Conservation (phyloP, 192 early-diverging fungal species). For the Spinellus fusiger region DNA sequence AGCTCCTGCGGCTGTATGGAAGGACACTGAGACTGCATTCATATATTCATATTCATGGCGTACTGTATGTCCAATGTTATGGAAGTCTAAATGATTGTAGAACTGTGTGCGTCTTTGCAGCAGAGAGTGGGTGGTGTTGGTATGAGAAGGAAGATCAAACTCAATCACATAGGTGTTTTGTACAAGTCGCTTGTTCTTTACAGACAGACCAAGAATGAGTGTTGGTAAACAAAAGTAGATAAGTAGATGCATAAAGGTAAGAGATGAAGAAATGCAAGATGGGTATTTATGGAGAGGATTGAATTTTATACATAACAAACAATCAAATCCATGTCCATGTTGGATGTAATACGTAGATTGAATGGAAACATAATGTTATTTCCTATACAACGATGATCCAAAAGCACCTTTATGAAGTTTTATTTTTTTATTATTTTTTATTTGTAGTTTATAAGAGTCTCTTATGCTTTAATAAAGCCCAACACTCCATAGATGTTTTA, state of each 20-base stretch:
- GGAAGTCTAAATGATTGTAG: constrained; percentile 12
- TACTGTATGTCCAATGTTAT: constrained; percentile 22
- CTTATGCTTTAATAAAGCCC: too few relatives aligned
- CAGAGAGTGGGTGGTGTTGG: constrained; percentile 1
- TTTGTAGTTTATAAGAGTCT: too few relatives aligned
- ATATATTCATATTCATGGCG: constrained; percentile 41
- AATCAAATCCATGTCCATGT: too few relatives aligned
- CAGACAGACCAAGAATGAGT: background rate
- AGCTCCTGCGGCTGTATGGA: constrained; percentile 27
- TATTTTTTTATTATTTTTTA: too few relatives aligned
- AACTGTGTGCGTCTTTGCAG: constrained; percentile 15
- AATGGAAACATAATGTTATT: too few relatives aligned
- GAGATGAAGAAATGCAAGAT: too few relatives aligned
- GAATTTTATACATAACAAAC: too few relatives aligned
- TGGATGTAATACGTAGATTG: too few relatives aligned
- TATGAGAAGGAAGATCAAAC: constrained; percentile 8
- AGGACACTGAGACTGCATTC: constrained; percentile 38
- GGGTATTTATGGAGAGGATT: too few relatives aligned
- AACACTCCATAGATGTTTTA: too few relatives aligned
- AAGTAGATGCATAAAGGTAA: background rate
- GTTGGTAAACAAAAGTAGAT: background rate
- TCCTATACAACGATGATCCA: too few relatives aligned
- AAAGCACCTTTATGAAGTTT: too few relatives aligned
- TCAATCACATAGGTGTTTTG: constrained; percentile 25
- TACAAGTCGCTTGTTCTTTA: background rate